A percentile compares a stretch with the other conserved stretches of the same genome.
phyloP scores from a whole-genome alignment of 225 moss, liverwort and hornwort genomes.

The Polytrichum formosum region DNA sequence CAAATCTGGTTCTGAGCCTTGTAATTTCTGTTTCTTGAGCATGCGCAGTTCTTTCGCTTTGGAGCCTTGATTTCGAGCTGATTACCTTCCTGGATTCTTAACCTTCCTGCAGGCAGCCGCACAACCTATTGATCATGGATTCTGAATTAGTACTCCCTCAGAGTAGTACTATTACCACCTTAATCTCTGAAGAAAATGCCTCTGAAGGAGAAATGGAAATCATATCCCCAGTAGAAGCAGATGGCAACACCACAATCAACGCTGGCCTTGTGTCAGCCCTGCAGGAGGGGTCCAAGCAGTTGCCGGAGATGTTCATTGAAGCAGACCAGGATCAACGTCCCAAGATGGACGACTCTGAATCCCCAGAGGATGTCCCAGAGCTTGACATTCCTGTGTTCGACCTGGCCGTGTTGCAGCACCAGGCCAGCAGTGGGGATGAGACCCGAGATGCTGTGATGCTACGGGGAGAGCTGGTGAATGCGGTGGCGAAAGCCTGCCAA shows the following conservation, averaged over 20 bases:
- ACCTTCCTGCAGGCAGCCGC: too few species aligned
- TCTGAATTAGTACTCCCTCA: too few species aligned
- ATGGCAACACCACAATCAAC: not conserved
- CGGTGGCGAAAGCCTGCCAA: slow-evolving; percentile 14
- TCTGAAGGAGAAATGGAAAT: not conserved
- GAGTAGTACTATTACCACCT: too few species aligned
- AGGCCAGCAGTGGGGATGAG: not conserved
- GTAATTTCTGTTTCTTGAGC: too few species aligned
- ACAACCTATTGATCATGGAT: too few species aligned
- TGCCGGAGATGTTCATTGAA: slow-evolving; percentile 12
- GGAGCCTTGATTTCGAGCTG: too few species aligned
- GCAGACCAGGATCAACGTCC: slow-evolving; percentile 6
- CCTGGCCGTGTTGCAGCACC: slow-evolving; percentile 5
- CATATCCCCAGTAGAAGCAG: not conserved
- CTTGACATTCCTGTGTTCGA: slow-evolving; percentile 15
- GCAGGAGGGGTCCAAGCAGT: not conserved
- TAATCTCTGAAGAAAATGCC: too few species aligned
- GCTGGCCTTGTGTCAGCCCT: slow-evolving; percentile 5
- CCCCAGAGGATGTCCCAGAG: not conserved
- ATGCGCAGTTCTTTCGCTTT: too few species aligned
- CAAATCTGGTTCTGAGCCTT: too few species aligned
- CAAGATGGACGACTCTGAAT: not conserved
- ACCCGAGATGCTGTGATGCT: not conserved
- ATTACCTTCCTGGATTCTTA: too few species aligned
- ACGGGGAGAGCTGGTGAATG: slow-evolving; percentile 8